Base-by-base conservation (phyloP, 148 eudicot genomes). In the Amaranthus cruentus region DNA sequence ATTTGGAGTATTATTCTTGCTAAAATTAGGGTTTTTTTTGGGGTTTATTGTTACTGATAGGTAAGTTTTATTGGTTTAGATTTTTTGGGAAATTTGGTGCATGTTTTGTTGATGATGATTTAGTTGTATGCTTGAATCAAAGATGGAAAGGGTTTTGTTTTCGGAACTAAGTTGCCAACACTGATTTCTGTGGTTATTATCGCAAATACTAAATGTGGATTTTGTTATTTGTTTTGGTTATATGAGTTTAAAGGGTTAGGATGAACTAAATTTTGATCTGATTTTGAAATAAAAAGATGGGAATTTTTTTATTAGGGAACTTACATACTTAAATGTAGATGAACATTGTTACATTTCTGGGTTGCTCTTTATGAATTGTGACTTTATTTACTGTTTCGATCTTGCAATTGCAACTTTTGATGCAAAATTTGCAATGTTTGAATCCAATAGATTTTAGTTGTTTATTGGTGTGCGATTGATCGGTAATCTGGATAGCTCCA, bases 1-100 rank as follows among this genome's bases (percentile, higher is more conserved):
- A 67, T 68, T 58, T 75, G 12, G 55, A 65, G 51, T 55, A 60
- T 58, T 14, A 48, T 15, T 56, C 6, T 13, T 42, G 3, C 46
- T 8, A 4, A 15, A 2, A n/a, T n/a, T 49, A 18, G 58, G 68
- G 74, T 55, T 44, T 76, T 76, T 43, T 76, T 5, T 15, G 12
- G 28, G 71, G 44, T 66, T 9, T 60, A 60, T 69, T 76, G 60
- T 43, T 52, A 52, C 11, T 76, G 7, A 10, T 10, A 9, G 5
- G 4, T 21, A 47, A 62, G n/a, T 63, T n/a, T 52, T 62, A 11
- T 38, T 21, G 43, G 54, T 49, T 38, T 28, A 14, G 47, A 10
- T 47, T 47, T 72, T 18, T 46, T 10, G 51, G 69, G 12, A 38
- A 51, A 46, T 73, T 49, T 64, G 38, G 6, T 51, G 38, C 6